These are phyloP conservation scores for Westerdykella aurantiaca DNA, from an alignment of 2,329 filamentous ascomycete species.

Conservation along the genomic window DNA sequence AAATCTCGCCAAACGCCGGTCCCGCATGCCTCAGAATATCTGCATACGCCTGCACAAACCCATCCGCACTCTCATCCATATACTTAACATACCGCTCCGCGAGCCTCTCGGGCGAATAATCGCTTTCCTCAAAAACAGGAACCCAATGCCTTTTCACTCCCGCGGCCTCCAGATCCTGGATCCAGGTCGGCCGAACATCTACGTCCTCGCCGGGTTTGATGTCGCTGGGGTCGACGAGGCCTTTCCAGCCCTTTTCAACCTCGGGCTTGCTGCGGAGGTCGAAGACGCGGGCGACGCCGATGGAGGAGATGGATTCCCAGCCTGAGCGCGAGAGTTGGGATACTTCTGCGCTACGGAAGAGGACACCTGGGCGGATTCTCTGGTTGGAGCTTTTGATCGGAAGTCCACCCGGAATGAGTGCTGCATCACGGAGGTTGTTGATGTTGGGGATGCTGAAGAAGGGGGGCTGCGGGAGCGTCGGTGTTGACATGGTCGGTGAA, in stretches of 20 bases:
- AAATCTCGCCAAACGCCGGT: conserved; percentile 53
- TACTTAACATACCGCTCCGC: conserved; percentile 58
- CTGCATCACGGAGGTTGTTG: conserved; percentile 33
- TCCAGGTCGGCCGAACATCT: conserved; percentile 28
- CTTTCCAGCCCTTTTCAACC: conserved; percentile 42
- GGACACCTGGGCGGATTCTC: conserved; percentile 47
- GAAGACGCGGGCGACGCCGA: conserved; percentile 61
- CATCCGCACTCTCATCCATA: conserved; percentile 46
- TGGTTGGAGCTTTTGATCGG: conserved; percentile 9
- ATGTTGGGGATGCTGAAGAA: conserved; percentile 32
- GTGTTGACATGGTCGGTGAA: neutral
- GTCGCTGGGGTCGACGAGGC: conserved; percentile 4
- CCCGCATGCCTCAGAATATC: conserved; percentile 55
- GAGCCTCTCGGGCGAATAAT: conserved; percentile 58
- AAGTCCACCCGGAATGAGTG: conserved; percentile 16
- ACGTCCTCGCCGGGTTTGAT: conserved; percentile 29
- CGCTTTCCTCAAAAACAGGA: conserved; percentile 59
- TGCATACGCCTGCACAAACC: conserved; percentile 58
- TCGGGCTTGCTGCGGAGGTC: conserved; percentile 62
- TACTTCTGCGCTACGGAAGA: conserved; percentile 67
- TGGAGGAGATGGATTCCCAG: conserved; percentile 26
- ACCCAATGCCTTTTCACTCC: conserved; percentile 51
- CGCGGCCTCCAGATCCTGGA: conserved; percentile 24
- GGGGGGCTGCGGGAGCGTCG: conserved; percentile 21
- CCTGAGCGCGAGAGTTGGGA: conserved; percentile 15